Evolutionary conservation across 2,329 filamentous ascomycete species (phyloP), one percentile per base, ranked within the genome.

Genomic region (Metarhizium rileyi): DNA sequence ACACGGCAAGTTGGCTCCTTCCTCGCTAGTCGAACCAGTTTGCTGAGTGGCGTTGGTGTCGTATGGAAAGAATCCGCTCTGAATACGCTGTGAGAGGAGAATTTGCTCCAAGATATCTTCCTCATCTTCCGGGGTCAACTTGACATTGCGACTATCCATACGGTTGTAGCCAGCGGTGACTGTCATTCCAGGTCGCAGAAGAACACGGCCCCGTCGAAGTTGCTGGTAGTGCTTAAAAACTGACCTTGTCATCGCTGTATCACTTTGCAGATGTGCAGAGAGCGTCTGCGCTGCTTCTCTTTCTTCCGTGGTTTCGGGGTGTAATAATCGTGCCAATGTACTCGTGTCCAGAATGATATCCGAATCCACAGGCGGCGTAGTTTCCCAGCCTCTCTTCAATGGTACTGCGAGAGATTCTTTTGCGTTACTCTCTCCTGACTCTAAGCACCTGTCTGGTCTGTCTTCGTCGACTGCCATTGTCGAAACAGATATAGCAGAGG

Each of bases 271-370:
- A 63, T 95, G 90, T 0, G 87, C 84, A 5, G 91, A 84, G 2
- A 97, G 76, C 1, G 90, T 78, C 48, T 81, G 79, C 0, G 93
- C 90, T 67, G 95, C 87, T 47, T 90, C 82, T 36, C 83, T 81
- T 55, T 94, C 86, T 53, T 90, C 87, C 0, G 80, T 75, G 28
- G 79, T 89, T 52, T 78, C 80, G 1, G 93, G 93, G 57, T 95
- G 82, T 7, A 98, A 79, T 0, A 97, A 80, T 23, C 84, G 78
- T 2, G 90, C 87, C 14, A 98, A 77, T 50, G 87, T 83, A 10
- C 73, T 64, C 50, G 84, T 72, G 48, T 82, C 80, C 52, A 94
- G 71, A 4, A 82, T 74, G n/a, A n/a, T n/a, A n/a, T n/a, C n/a
- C 25, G 74, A 75, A 59, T 88, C 86, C 25, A 73, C 60, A 5